Percentiles rank a stretch among this genome's conserved stretches.
phyloP scores from a whole-genome alignment of 2,329 filamentous ascomycete species.

The Byssochlamys sp. region DNA sequence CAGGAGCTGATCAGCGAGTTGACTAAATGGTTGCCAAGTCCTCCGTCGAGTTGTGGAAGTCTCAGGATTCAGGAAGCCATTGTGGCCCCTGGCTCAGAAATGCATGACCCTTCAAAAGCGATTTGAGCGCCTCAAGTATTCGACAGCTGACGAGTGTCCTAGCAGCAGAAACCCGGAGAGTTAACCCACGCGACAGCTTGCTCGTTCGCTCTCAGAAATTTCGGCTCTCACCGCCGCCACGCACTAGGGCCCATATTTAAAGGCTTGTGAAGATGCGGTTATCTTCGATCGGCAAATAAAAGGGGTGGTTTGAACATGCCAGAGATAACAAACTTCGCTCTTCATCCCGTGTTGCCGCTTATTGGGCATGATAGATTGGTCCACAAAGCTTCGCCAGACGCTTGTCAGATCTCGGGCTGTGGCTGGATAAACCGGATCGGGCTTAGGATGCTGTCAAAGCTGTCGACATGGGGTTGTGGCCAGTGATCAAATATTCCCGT shows the following conservation, averaged over 20 bases:
- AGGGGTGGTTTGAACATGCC: background rate
- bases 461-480: background rate
- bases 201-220: background rate
- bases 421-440: background rate
- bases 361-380: conserved; percentile 1
- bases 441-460: background rate
- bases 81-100: background rate
- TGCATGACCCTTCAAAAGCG: background rate
- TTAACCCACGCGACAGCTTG: background rate
- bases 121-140: background rate
- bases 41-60: background rate
- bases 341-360: background rate
- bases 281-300: background rate
- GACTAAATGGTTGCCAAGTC: background rate
- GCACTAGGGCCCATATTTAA: background rate
- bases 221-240: background rate
- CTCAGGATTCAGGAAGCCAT: background rate
- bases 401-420: background rate
- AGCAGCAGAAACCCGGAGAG: background rate
- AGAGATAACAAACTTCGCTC: background rate
- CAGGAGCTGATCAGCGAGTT: background rate
- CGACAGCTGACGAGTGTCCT: background rate
- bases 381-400: conserved; percentile 10
- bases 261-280: background rate
- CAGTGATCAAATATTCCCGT: background rate